phyloP scores from a whole-genome alignment of 495 filamentous ascomycete species.

The Xylaria intraflava region DNA sequence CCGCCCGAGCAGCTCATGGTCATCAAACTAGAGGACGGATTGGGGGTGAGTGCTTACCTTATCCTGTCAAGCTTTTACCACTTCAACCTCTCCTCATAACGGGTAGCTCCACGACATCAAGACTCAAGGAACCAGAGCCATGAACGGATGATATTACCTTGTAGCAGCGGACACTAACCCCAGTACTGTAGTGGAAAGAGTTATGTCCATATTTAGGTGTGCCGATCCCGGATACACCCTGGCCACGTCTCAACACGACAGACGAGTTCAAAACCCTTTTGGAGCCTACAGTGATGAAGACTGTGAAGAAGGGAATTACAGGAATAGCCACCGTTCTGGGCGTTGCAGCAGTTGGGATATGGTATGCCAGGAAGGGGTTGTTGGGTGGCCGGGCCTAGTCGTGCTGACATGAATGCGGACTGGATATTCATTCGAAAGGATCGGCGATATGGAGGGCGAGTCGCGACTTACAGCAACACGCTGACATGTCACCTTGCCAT shows the following conservation, averaged over 20 bases:
- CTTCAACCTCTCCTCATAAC: not conserved
- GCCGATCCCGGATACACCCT: slow-evolving; percentile 21
- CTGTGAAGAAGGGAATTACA: slow-evolving; percentile 14
- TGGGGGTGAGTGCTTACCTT: slow-evolving; percentile 11
- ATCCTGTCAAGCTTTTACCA: not conserved
- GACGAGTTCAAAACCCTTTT: slow-evolving; percentile 19
- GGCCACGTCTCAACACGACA: slow-evolving; percentile 19
- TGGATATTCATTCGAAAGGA: too few relatives aligned
- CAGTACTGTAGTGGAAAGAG: slow-evolving; percentile 17
- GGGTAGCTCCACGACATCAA: not conserved
- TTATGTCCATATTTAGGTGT: slow-evolving; percentile 24
- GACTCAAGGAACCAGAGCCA: too few relatives aligned
- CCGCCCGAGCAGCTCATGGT: slow-evolving; percentile 24
- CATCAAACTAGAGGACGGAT: slow-evolving; percentile 26
- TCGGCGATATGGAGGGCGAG: too few relatives aligned
- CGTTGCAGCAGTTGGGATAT: slow-evolving; percentile 15
- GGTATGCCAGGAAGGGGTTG: slow-evolving; percentile 13
- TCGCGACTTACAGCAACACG: too few relatives aligned
- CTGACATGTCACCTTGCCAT: too few relatives aligned
- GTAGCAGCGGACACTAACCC: not conserved
- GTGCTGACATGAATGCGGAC: too few relatives aligned
- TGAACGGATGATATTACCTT: too few relatives aligned
- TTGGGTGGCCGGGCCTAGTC: too few relatives aligned
- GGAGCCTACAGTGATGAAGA: slow-evolving; percentile 2
- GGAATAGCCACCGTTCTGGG: slow-evolving; percentile 14